A percentile compares a stretch with the other conserved stretches of the same genome.
These are phyloP conservation scores for Platanus orientalis DNA, from an alignment of 164 flowering plant species.

Conservation along the genomic window DNA sequence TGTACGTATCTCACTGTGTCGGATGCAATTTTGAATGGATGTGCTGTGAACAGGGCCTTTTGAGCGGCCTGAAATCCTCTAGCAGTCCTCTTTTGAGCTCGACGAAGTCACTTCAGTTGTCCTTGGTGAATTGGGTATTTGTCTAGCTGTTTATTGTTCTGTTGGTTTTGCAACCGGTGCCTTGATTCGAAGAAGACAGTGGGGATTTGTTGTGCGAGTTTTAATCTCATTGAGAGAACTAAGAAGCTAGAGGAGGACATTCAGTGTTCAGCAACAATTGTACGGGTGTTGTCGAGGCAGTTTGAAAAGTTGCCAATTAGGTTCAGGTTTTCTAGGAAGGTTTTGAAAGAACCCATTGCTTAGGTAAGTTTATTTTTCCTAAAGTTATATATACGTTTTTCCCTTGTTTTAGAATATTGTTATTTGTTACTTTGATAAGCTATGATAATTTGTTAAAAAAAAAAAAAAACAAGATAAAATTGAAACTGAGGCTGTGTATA, in stretches of 20 bases:
- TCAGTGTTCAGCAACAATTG: slow-evolving; percentile 45
- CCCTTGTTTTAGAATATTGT: too few species aligned
- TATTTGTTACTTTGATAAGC: too few species aligned
- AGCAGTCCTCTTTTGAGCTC: slow-evolving; percentile 6
- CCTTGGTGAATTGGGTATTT: slow-evolving; percentile 34
- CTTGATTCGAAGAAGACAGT: slow-evolving; percentile 63
- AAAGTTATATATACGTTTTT: too few species aligned
- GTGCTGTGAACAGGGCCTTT: slow-evolving; percentile 34
- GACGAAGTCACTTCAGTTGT: slow-evolving; percentile 26
- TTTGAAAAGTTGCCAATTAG: slow-evolving; percentile 91
- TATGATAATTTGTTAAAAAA: too few species aligned
- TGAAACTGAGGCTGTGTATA: too few species aligned
- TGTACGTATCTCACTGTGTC: slow-evolving; percentile 48
- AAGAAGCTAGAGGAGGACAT: slow-evolving; percentile 89
- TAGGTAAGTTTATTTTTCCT: slow-evolving; percentile 45
- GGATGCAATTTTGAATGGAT: slow-evolving; percentile 39
- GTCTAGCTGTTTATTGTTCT: slow-evolving; percentile 46
- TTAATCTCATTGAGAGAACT: slow-evolving; percentile 59
- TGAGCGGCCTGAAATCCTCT: too few species aligned
- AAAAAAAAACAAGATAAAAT: too few species aligned
- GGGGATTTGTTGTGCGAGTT: slow-evolving; percentile 51
- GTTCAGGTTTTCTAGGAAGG: slow-evolving; percentile 72
- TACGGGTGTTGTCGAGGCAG: slow-evolving; percentile 76
- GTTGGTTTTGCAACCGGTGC: slow-evolving; percentile 52
- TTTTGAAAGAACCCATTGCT: slow-evolving; percentile 72